Percentiles rank a stretch among this genome's conserved stretches.
phyloP scores from a whole-genome alignment of 1,284 basidiomycete species.

The Rhizoctonia solani region DNA sequence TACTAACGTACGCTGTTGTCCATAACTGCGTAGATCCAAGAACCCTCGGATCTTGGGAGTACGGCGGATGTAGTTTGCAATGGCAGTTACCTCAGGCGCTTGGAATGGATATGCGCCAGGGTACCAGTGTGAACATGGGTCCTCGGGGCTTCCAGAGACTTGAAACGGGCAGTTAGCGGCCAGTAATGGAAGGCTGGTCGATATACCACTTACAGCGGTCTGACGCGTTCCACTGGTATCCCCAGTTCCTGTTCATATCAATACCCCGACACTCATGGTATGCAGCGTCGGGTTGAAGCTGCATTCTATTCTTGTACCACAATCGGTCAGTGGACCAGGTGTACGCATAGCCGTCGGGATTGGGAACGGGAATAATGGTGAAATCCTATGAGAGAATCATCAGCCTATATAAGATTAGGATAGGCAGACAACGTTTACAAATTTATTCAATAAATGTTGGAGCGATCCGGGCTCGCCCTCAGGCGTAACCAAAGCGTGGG shows the following conservation, averaged over 20 bases:
- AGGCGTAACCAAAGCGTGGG: constrained; percentile 67
- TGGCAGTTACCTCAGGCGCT: constrained; percentile 72
- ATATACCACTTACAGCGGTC: constrained; percentile 43
- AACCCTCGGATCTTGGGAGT: constrained; percentile 61
- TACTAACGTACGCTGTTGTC: constrained; percentile 70
- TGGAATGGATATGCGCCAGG: constrained; percentile 74
- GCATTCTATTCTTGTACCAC: constrained; percentile 84
- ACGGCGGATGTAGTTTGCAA: constrained; percentile 68
- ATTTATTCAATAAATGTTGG: constrained; percentile 56
- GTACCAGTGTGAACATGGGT: constrained; percentile 74
- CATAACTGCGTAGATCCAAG: constrained; percentile 80
- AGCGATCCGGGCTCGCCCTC: constrained; percentile 49
- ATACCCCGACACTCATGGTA: constrained; percentile 64
- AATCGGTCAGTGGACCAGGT: constrained; percentile 66
- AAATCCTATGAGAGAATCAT: constrained; percentile 55
- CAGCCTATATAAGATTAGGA: background rate
- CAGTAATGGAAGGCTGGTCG: constrained; percentile 27
- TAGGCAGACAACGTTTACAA: constrained; percentile 49
- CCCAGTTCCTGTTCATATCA: constrained; percentile 83
- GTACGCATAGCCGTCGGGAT: constrained; percentile 83
- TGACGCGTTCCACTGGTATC: constrained; percentile 40
- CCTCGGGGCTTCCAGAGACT: constrained; percentile 48
- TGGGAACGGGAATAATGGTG: constrained; percentile 76
- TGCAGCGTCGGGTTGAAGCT: constrained; percentile 41
- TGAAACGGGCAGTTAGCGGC: constrained; percentile 19